Conservation (phyloP, 148 eudicot species). For the Oxyria digyna region DNA sequence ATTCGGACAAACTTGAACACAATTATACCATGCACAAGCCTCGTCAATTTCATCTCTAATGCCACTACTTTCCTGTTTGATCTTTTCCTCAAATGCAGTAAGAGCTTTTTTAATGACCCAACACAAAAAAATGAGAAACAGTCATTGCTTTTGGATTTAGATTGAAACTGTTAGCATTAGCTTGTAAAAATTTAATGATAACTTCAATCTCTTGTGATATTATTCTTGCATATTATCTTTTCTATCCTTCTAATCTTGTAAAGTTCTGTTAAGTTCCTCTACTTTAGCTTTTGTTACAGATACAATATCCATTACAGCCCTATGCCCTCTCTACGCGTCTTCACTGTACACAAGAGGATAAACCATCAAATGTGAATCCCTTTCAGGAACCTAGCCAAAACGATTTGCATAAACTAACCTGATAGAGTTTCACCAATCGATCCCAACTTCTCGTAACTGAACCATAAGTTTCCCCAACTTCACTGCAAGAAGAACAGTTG, state of each 20-base stretch:
- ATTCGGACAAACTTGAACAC: constrained; percentile 46
- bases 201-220: constrained; percentile 64
- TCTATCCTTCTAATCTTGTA: constrained; percentile 49
- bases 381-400: neutral
- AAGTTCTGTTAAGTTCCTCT: constrained; percentile 53
- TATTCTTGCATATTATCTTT: constrained; percentile 53
- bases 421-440: constrained; percentile 59
- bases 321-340: constrained; percentile 82
- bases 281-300: constrained; percentile 48
- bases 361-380: neutral
- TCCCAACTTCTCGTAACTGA: constrained; percentile 58
- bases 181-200: constrained; percentile 9
- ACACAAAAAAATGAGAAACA: constrained; percentile 5
- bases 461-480: constrained; percentile 59
- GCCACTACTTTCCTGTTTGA: constrained; percentile 20
- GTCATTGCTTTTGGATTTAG: neutral
- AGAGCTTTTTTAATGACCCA: constrained; percentile 32
- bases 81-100: constrained; percentile 42
- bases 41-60: constrained; percentile 48
- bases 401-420: constrained; percentile 23
- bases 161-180: too few species aligned
- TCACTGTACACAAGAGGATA: constrained; percentile 34
- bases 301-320: constrained; percentile 43
- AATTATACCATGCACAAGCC: constrained; percentile 76
- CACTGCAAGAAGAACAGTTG: constrained; percentile 20